Conservation (phyloP, 2,329 filamentous ascomycete species). For the Aspergillus pseudoterreus region DNA sequence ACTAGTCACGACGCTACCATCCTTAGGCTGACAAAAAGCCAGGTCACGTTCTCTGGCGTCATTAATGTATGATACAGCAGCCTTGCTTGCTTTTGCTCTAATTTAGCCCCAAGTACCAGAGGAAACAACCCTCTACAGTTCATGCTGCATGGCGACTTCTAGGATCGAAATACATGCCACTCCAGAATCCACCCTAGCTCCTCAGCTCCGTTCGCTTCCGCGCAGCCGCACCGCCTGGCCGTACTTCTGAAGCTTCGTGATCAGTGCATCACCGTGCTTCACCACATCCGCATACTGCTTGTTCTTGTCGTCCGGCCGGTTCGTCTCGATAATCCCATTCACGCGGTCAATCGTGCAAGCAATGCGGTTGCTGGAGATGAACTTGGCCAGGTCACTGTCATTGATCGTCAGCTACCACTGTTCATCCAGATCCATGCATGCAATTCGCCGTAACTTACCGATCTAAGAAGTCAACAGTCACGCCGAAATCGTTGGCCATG, state of each 20-base stretch:
- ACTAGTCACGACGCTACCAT: background rate
- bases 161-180: no score
- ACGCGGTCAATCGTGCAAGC: slow-evolving; percentile 97
- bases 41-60: slow-evolving; percentile 14
- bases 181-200: slow-evolving; percentile 1
- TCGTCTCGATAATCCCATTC: slow-evolving; percentile 95
- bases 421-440: background rate
- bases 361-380: slow-evolving; percentile 91
- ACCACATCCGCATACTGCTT: slow-evolving; percentile 99
- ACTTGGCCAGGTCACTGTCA: slow-evolving; percentile 83
- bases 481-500: slow-evolving; percentile 96
- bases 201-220: slow-evolving; percentile 83
- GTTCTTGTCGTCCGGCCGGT: slow-evolving; percentile 97
- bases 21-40: background rate
- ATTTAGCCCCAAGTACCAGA: slow-evolving; percentile 9
- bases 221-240: slow-evolving; percentile 91
- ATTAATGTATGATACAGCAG: slow-evolving; percentile 24
- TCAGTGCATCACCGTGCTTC: slow-evolving; percentile 93
- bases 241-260: slow-evolving; percentile 99
- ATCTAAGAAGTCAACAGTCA: slow-evolving; percentile 94
- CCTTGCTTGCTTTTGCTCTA: slow-evolving; percentile 21
- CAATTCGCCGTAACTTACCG: slow-evolving; percentile 55
- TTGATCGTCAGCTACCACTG: slow-evolving; percentile 13
- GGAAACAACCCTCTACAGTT: slow-evolving; percentile 8
- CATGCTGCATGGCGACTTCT: slow-evolving; percentile 1